Evolutionary conservation across 2,329 filamentous ascomycete species (phyloP), one percentile per base, ranked within the genome.

Genomic region (Alternaria angustiovoidea): DNA sequence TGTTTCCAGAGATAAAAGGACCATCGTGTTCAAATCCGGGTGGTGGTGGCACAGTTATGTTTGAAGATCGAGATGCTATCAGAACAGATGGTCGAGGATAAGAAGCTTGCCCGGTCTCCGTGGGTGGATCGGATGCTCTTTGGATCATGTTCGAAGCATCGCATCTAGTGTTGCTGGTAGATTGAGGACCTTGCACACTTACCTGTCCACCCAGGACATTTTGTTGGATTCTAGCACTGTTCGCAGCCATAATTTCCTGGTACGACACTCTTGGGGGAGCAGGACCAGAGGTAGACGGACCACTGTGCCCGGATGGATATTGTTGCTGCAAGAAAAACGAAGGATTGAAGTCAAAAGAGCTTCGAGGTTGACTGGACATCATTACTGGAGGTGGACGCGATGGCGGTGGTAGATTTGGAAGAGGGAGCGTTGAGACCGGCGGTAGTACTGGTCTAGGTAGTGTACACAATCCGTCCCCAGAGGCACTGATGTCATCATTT

Each of bases 241-340:
- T 34, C 4, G 59, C 24, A 4, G 55, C 41, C 30, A 59, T 57
- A 24, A 54, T 59, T 48, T 52, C 52, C 30, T 60, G 44, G 3
- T 51, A 32, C 14, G 42, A 28, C 34, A 22, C 8, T 5, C 34
- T n/a, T 30, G n/a, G 22, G 28, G 47, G 8, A 18, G 12, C 22
- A 54, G 34, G 22, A 32, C 16, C 22, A 36, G 41, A 12, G 20
- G 24, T n/a, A 18, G 30, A 32, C 32, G 34, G 20, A 36, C 32
- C 55, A 34, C 9, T 4, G 7, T 32, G 46, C 34, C n/a, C n/a
- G 9, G 36, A 22, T 14, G 7, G 39, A 12, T 18, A 20, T 8
- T 47, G 46, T 11, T 46, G 36, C 9, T 22, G 51, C 18, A 6
- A 18, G n/a, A 20, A 24, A 20, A 22, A 14, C 16, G 36, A 24